Evolutionary conservation across 768 basidiomycete species (phyloP).

Genomic region (Daedaleopsis sinensis): DNA sequence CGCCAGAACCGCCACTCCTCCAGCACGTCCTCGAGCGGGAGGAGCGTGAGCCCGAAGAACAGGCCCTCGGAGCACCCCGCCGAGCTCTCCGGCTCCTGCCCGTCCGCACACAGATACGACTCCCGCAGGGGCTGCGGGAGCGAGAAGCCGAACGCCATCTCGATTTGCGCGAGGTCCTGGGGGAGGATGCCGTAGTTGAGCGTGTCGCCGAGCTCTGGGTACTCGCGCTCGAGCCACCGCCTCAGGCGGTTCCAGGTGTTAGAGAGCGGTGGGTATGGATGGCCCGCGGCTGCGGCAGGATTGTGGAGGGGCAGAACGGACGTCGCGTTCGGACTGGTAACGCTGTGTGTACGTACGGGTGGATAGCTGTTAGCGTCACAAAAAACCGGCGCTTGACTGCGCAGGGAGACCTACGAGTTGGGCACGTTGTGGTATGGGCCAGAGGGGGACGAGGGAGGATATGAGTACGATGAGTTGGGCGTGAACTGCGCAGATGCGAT

Average conservation of each 20-base stretch:
- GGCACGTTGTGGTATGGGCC: constrained; percentile 63
- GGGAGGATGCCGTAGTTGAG: constrained; percentile 90
- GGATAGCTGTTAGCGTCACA: constrained; percentile 10
- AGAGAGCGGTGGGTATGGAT: constrained; percentile 74
- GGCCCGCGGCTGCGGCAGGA: constrained; percentile 38
- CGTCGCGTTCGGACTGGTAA: constrained; percentile 49
- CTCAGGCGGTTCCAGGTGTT: constrained; percentile 86
- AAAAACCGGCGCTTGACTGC: constrained; percentile 8
- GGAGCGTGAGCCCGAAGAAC: constrained; percentile 92
- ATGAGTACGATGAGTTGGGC: constrained; percentile 66
- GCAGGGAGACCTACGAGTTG: constrained; percentile 45
- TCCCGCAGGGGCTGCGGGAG: constrained; percentile 90
- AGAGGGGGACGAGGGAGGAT: constrained; percentile 67
- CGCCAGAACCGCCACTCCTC: constrained; percentile 98
- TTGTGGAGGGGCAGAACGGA: constrained; percentile 74
- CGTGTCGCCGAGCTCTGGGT: constrained; percentile 94
- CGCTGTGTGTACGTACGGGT: constrained; percentile 25
- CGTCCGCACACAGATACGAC: constrained; percentile 85
- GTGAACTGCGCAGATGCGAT: constrained; percentile 53
- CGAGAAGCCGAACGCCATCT: constrained; percentile 81
- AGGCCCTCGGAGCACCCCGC: constrained; percentile 89
- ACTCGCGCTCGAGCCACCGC: constrained; percentile 80
- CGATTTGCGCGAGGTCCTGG: constrained; percentile 77
- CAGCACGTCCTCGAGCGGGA: constrained; percentile 90
- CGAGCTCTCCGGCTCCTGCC: constrained; percentile 90